These are phyloP conservation scores for Tremellales sp. DNA, from an alignment of 1,284 basidiomycete genomes.

Conservation along the genomic window DNA sequence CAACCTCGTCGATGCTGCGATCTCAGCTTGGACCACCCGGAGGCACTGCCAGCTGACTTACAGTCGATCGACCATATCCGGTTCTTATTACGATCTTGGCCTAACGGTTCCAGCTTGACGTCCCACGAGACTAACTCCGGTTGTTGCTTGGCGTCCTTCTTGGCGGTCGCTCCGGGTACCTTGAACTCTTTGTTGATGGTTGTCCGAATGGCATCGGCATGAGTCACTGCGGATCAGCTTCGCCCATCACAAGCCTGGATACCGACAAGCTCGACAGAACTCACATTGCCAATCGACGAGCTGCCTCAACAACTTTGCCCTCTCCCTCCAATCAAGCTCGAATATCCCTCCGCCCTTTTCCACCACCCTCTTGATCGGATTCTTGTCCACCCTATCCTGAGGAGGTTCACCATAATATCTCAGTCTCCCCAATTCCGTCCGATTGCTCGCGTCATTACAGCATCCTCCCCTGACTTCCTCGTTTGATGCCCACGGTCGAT, in stretches of 20 bases:
- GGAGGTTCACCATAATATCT: slow-evolving; percentile 30
- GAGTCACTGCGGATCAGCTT: slow-evolving; percentile 28
- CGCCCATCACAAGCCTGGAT: background rate
- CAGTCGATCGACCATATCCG: slow-evolving; percentile 46
- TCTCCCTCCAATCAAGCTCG: slow-evolving; percentile 41
- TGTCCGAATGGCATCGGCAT: slow-evolving; percentile 31
- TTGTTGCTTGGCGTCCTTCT: too few relatives aligned
- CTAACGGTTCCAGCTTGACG: slow-evolving; percentile 32
- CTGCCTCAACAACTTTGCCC: slow-evolving; percentile 39
- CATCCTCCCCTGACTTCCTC: slow-evolving; percentile 37
- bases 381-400: slow-evolving; percentile 17
- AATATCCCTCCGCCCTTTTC: slow-evolving; percentile 35
- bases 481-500: slow-evolving; percentile 38
- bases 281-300: slow-evolving; percentile 48
- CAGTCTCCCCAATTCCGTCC: slow-evolving; percentile 30
- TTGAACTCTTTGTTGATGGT: slow-evolving; percentile 36
- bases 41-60: slow-evolving; percentile 15
- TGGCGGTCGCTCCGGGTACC: slow-evolving; percentile 17
- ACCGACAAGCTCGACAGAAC: slow-evolving; percentile 9
- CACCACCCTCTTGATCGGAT: slow-evolving; percentile 33
- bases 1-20: slow-evolving; percentile 35
- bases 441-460: slow-evolving; percentile 24
- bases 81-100: slow-evolving; percentile 38
- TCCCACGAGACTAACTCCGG: too few relatives aligned
- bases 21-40: background rate